Conservation (phyloP, 805 yeast species). For the Scheffersomyces ergatensis region DNA sequence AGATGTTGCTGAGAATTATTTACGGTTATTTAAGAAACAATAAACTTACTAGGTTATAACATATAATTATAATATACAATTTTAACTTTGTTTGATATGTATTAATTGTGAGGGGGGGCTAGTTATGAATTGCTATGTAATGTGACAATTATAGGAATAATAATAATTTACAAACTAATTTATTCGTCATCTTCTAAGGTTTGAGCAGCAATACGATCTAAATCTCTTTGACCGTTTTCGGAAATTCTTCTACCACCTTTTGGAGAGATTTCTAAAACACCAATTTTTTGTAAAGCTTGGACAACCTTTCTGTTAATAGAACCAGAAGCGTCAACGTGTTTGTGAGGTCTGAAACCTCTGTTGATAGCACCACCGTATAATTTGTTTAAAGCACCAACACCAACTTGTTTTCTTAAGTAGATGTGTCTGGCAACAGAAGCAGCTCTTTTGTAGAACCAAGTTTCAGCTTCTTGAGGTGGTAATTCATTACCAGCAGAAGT, state of each 20-base stretch:
- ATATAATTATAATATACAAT: too few relatives aligned
- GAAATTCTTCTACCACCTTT: constrained; percentile 99
- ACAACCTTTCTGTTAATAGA: constrained; percentile 98
- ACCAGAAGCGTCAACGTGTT: constrained; percentile 98
- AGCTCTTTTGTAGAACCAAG: constrained; percentile 99
- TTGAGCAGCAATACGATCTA: constrained; percentile 99
- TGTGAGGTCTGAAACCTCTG: constrained; percentile 99
- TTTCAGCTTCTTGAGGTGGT: constrained; percentile 99
- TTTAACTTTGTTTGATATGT: too few relatives aligned
- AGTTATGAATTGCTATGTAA: too few relatives aligned
- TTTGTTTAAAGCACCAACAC: constrained; percentile 99
- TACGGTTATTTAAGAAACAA: not conserved
- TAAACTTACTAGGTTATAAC: too few relatives aligned
- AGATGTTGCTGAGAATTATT: constrained; percentile 9
- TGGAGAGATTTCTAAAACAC: constrained; percentile 93
- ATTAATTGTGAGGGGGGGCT: too few relatives aligned
- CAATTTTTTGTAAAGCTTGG: constrained; percentile 97
- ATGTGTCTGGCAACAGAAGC: constrained; percentile 99
- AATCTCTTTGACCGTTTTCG: constrained; percentile 99
- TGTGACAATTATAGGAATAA: too few relatives aligned
- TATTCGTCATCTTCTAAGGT: constrained; percentile 86
- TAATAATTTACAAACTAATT: constrained; percentile 12
- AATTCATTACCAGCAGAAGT: constrained; percentile 98
- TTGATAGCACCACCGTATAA: constrained; percentile 98
- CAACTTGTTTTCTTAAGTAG: constrained; percentile 98